Evolutionary conservation across 2,329 filamentous ascomycete species (phyloP).

Genomic region (Fusarium acutatum): DNA sequence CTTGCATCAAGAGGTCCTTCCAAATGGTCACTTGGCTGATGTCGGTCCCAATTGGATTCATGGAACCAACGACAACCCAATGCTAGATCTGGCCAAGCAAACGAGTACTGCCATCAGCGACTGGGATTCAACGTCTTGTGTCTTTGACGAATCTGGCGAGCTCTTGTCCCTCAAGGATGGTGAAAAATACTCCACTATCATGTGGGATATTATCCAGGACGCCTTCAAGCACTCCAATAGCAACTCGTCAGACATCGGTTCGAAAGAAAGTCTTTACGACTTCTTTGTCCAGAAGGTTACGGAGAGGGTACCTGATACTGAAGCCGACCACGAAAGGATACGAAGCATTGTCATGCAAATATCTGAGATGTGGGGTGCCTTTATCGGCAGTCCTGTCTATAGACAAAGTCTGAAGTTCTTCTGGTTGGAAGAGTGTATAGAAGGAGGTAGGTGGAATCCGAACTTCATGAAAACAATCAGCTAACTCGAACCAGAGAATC

Average conservation of each 20-base stretch:
- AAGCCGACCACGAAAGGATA: constrained; percentile 50
- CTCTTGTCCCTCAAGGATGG: constrained; percentile 58
- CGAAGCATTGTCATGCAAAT: constrained; percentile 58
- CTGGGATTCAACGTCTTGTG: constrained; percentile 62
- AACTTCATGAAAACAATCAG: not conserved
- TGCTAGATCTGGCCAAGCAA: constrained; percentile 70
- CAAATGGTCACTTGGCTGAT: constrained; percentile 61
- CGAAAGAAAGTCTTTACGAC: constrained; percentile 59
- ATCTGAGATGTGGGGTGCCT: constrained; percentile 75
- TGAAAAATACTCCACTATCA: constrained; percentile 58
- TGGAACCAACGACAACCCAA: constrained; percentile 75
- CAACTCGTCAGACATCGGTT: constrained; percentile 57
- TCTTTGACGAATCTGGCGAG: constrained; percentile 66
- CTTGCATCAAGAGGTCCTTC: constrained; percentile 60
- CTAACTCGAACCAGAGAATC: constrained; percentile 56
- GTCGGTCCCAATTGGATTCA: constrained; percentile 84
- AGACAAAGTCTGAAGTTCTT: constrained; percentile 78
- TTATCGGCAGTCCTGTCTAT: constrained; percentile 71
- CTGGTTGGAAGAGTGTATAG: constrained; percentile 81
- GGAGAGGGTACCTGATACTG: constrained; percentile 57
- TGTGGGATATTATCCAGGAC: constrained; percentile 74
- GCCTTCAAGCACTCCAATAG: constrained; percentile 74
- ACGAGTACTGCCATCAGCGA: constrained; percentile 61
- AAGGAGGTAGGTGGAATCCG: constrained; percentile 62
- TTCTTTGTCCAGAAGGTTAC: constrained; percentile 59